A percentile compares a stretch with the other conserved stretches of the same genome.
phyloP scores from a whole-genome alignment of 192 early-diverging fungal species.

The Chytriomyces confervae region DNA sequence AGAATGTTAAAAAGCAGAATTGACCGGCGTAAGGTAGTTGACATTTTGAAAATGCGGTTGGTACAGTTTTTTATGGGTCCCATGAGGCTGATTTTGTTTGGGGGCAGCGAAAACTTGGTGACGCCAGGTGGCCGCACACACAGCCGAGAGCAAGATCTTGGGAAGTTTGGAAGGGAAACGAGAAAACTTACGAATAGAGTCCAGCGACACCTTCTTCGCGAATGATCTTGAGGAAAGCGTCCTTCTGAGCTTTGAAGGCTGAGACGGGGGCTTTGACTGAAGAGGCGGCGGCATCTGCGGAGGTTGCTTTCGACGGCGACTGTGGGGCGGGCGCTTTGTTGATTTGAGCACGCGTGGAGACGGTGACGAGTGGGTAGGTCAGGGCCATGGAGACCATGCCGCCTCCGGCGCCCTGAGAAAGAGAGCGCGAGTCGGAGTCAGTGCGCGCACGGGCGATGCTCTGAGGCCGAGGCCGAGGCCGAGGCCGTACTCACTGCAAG shows the following conservation, averaged over 20 bases:
- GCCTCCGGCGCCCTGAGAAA: slow-evolving; percentile 48
- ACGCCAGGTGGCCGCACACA: too few relatives aligned
- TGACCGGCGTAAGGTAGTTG: slow-evolving; percentile 4
- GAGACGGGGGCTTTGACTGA: neutral
- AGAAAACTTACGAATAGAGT: slow-evolving; percentile 79
- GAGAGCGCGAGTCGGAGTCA: neutral
- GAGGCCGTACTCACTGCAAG: slow-evolving; percentile 50
- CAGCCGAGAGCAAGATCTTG: too few relatives aligned
- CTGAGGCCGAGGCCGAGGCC: slow-evolving; percentile 11
- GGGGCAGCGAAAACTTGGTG: too few relatives aligned
- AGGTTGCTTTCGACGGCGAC: neutral
- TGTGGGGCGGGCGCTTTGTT: slow-evolving; percentile 33
- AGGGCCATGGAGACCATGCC: slow-evolving; percentile 75
- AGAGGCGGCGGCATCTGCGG: neutral
- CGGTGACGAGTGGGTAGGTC: slow-evolving; percentile 81
- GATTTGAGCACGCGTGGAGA: slow-evolving; percentile 57
- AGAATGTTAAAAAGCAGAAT: neutral
- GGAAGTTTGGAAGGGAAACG: too few relatives aligned
- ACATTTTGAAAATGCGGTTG: neutral
- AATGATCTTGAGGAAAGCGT: slow-evolving; percentile 88
- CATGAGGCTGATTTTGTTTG: neutral
- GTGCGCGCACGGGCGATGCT: neutral
- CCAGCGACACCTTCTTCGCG: slow-evolving; percentile 86
- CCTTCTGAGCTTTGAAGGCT: slow-evolving; percentile 56
- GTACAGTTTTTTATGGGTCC: slow-evolving; percentile 16